Conservation (phyloP, 2,329 filamentous ascomycete species). For the Balansia obtecta region DNA sequence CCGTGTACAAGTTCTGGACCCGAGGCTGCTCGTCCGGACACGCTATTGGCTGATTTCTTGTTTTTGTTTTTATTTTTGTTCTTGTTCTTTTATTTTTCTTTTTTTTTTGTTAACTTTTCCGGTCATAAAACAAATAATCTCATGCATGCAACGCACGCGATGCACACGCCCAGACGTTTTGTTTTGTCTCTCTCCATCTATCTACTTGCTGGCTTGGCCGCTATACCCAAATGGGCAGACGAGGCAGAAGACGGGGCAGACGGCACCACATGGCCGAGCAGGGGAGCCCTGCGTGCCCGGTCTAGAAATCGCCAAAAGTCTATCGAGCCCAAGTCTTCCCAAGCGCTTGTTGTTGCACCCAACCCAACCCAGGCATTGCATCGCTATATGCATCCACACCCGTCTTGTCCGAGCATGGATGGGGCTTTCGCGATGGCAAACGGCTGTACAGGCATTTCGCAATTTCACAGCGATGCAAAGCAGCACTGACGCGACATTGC, state of each 20-base stretch:
- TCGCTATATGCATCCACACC: not conserved
- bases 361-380: not conserved
- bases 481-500: not conserved
- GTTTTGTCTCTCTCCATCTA: not conserved
- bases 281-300: too few relatives aligned
- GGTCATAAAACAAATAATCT: not conserved
- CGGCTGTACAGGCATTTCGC: not conserved
- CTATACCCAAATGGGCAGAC: too few relatives aligned
- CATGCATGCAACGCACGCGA: not conserved
- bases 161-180: not conserved
- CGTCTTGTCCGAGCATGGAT: not conserved
- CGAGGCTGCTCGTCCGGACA: not conserved
- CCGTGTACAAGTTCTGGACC: not conserved
- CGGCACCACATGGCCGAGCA: too few relatives aligned
- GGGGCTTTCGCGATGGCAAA: not conserved
- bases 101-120: not conserved
- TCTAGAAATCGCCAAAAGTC: too few relatives aligned
- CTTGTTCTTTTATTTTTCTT: too few relatives aligned
- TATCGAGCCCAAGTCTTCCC: not conserved
- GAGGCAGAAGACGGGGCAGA: not conserved
- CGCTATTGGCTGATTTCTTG: too few relatives aligned
- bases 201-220: not conserved
- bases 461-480: too few relatives aligned
- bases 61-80: too few relatives aligned
- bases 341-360: not conserved